phyloP scores from a whole-genome alignment of 345 rosid species.

The Brassica cretica region DNA sequence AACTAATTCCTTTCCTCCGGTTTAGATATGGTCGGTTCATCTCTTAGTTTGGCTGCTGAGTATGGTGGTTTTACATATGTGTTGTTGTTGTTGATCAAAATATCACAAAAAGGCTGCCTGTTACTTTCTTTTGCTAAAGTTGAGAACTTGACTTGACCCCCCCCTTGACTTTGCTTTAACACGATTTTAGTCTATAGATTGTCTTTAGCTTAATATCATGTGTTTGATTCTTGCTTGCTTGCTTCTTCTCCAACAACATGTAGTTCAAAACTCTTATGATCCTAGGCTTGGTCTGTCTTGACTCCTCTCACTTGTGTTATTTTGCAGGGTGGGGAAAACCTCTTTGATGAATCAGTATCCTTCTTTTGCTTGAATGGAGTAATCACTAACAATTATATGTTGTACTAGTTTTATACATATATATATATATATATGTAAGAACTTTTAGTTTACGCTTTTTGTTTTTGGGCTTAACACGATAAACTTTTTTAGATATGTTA shows the following conservation, averaged over 20 bases:
- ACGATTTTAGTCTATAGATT: background rate
- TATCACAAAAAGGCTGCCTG: background rate
- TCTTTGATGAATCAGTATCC: conserved; percentile 98
- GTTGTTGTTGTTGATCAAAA: background rate
- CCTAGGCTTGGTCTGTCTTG: background rate
- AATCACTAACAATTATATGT: background rate
- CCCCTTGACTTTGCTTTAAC: background rate
- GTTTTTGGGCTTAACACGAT: conserved; percentile 31
- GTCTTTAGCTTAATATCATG: background rate
- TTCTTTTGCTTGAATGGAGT: conserved; percentile 11
- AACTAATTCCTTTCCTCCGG: too few species aligned
- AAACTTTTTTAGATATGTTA: conserved; percentile 68
- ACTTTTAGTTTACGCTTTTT: background rate
- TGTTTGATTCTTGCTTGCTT: background rate
- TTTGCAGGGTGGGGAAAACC: conserved; percentile 91
- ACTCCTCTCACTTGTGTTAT: conserved; percentile 2
- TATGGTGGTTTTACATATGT: background rate
- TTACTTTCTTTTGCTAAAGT: background rate
- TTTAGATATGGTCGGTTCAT: background rate
- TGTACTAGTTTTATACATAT: too few species aligned
- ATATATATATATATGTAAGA: too few species aligned
- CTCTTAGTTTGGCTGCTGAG: background rate
- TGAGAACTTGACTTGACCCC: background rate
- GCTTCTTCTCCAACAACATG: background rate
- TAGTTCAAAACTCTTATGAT: background rate